Evolutionary conservation across 2,329 filamentous ascomycete species (phyloP).

Genomic region (Aureobasidium sp.): DNA sequence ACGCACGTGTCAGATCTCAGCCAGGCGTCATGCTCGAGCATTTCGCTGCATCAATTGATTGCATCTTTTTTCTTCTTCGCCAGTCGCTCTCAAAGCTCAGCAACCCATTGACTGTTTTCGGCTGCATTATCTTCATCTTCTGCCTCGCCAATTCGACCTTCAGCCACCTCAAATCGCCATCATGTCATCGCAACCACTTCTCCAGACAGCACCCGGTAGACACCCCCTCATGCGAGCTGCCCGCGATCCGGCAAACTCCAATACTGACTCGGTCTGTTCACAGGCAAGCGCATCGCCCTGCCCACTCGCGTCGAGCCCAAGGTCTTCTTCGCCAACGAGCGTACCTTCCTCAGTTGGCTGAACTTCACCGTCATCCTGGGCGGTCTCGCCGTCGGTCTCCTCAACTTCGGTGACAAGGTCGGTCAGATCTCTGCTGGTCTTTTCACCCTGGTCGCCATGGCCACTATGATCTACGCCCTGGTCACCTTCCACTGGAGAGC

Average conservation of each 20-base stretch:
- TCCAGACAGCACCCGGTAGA: constrained; percentile 86
- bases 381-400: constrained; percentile 88
- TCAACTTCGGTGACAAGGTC: constrained; percentile 94
- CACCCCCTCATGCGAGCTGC: background rate
- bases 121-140: background rate
- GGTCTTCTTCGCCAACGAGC: constrained; percentile 99
- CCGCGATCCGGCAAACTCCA: background rate
- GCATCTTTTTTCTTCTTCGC: constrained; percentile 22
- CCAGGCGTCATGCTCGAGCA: constrained; percentile 2
- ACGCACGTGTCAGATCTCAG: background rate
- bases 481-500: constrained; percentile 97
- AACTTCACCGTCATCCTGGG: constrained; percentile 99
- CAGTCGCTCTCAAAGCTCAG: constrained; percentile 7
- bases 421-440: constrained; percentile 90
- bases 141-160: background rate
- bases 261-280: constrained; percentile 9
- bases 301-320: constrained; percentile 98
- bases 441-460: constrained; percentile 91
- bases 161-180: constrained; percentile 25
- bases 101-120: constrained; percentile 4
- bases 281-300: constrained; percentile 96
- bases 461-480: constrained; percentile 90
- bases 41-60: constrained; percentile 14
- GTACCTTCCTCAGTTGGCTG: constrained; percentile 98
- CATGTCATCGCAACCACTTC: constrained; percentile 95